phyloP scores from a whole-genome alignment of 306 rosid genomes.

The Leucaena leucocephala region DNA sequence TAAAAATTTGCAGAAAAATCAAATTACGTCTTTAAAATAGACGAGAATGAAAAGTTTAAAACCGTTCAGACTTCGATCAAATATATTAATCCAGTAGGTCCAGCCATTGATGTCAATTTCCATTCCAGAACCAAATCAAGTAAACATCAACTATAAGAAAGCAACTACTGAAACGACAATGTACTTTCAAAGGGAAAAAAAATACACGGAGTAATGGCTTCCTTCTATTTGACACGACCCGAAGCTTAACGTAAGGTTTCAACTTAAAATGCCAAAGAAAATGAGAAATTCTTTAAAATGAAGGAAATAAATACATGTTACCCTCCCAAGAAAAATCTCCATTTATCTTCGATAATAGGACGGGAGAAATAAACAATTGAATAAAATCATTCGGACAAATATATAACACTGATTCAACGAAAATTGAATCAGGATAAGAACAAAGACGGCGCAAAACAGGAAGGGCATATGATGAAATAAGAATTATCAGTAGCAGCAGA shows the following conservation, averaged over 20 bases:
- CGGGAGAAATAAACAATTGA: neutral
- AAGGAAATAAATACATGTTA: neutral
- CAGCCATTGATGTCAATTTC: neutral
- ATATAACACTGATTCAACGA: neutral
- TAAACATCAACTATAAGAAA: neutral
- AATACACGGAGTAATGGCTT: neutral
- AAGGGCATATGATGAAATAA: neutral
- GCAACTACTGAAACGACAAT: neutral
- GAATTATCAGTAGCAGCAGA: neutral
- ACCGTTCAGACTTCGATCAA: neutral
- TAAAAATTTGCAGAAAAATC: neutral
- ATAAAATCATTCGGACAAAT: neutral
- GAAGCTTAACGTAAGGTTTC: neutral
- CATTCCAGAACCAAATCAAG: neutral
- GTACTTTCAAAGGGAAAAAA: neutral
- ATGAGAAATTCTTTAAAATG: neutral
- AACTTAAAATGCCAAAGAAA: neutral
- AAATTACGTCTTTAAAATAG: neutral
- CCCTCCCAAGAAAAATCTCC: neutral
- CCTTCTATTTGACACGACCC: neutral
- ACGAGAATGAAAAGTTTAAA: constrained; percentile 13
- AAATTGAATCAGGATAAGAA: neutral
- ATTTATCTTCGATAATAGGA: too few relatives aligned
- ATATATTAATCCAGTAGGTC: neutral
- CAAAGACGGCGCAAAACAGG: neutral